Evolutionary conservation across 345 rosid genomes (phyloP).

Genomic region (Hibiscus tridactylites): DNA sequence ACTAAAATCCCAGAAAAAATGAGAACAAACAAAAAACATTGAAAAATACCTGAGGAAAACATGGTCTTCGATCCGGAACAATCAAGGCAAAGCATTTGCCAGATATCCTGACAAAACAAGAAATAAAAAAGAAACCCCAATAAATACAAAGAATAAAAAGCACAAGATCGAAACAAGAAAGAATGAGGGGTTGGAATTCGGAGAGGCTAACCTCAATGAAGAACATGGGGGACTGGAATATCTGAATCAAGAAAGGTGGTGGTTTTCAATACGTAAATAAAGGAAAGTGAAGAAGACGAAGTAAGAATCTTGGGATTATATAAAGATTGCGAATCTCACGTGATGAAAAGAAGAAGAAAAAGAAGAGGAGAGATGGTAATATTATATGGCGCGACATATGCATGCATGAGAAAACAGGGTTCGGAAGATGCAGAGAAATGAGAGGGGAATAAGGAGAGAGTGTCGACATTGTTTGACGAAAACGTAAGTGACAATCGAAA

Average conservation of each 20-base stretch:
- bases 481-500: background rate
- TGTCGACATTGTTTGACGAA: slow-evolving; percentile 13
- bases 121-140: background rate
- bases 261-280: background rate
- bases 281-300: no score
- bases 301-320: background rate
- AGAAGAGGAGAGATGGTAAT: background rate
- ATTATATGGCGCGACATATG: background rate
- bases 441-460: background rate
- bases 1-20: background rate
- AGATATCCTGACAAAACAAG: background rate
- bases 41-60: slow-evolving; percentile 3
- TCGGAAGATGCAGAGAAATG: background rate
- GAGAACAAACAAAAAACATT: background rate
- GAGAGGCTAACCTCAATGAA: slow-evolving; percentile 1
- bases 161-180: no score
- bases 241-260: background rate
- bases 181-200: background rate
- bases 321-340: background rate
- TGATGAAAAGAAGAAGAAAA: background rate
- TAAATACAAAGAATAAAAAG: background rate
- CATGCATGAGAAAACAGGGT: background rate
- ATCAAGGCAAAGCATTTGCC: background rate
- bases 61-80: slow-evolving; percentile 8
- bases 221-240: background rate